Evolutionary conservation across 1,139 yeast genomes (phyloP), one percentile per base, ranked within the genome.

Genomic region (Candida glucosophila): DNA sequence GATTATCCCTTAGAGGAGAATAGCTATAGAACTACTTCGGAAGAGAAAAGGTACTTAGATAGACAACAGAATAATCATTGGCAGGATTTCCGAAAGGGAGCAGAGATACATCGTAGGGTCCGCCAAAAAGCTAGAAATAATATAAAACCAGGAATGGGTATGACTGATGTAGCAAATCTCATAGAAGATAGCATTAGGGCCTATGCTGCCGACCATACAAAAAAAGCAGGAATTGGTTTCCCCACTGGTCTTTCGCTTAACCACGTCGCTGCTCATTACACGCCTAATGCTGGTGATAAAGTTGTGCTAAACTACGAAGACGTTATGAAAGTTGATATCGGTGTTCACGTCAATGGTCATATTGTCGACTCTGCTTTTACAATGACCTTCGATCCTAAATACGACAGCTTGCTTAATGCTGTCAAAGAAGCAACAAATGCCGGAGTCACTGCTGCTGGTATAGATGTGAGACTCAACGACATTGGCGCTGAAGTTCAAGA

Each of bases 301-400:
- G 69, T 81, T 6, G 80, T 80, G 2, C 62, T 90, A 40, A 64
- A 69, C 31, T 74, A 83, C 43, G 93, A 82, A 36, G 98, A 90
- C 54, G 95, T 90, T 26, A 76, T 90, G 86, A 92, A 92, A 59
- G 93, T 90, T 19, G 99, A 90, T 52, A 76, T 88, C 45, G 99
- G 99, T 36, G 96, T 90, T 12, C 98, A 92, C 48, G 85, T 90
- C 21, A 83, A 90, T 44, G 99, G 99, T n/a, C 74, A 75, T 41
- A 90, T 90, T 41, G 76, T 90, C 37, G 99, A 90, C 49, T 82
- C 93, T 35, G 98, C 99, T 2, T 90, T 85, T 58, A 92, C 99
- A 2, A 73, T 83, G 53, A 71, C 95, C 0, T 86, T 88, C 53
- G 83, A 86, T 43, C 79, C 77, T 25, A 79, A 76, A 47, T 90